These are phyloP conservation scores for Claviceps sp. DNA, from an alignment of 2,329 filamentous ascomycete genomes.

Conservation along the genomic window DNA sequence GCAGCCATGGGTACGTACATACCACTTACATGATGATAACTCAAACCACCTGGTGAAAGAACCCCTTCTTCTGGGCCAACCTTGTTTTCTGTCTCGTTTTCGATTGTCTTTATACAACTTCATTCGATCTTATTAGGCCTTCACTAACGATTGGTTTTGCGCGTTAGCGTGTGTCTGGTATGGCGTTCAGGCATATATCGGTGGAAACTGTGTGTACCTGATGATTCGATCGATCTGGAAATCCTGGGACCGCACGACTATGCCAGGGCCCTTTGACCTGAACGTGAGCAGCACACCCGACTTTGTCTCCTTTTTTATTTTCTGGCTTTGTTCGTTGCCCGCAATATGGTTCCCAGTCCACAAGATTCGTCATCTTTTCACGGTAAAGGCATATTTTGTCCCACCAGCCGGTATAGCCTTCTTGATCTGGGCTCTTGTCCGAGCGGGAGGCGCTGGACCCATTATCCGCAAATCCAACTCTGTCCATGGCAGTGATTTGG, in stretches of 20 bases:
- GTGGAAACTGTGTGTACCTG: conserved; percentile 69
- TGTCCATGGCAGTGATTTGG: conserved; percentile 53
- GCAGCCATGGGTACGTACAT: conserved; percentile 54
- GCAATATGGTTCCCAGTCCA: conserved; percentile 86
- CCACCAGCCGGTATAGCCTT: conserved; percentile 74
- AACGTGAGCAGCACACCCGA: conserved; percentile 58
- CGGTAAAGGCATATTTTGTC: conserved; percentile 75
- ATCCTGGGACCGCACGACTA: conserved; percentile 42
- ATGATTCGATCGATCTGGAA: conserved; percentile 84
- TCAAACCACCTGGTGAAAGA: neutral
- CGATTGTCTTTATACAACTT: no score
- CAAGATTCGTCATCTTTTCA: conserved; percentile 80
- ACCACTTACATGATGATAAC: neutral
- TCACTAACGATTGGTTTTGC: neutral
- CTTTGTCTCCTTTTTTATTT: conserved; percentile 75
- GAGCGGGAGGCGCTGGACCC: conserved; percentile 71
- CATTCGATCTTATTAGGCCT: neutral
- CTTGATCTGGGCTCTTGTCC: conserved; percentile 74
- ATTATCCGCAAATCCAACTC: conserved; percentile 58
- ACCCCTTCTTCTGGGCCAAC: neutral
- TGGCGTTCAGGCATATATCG: conserved; percentile 75
- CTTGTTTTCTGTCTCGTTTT: neutral
- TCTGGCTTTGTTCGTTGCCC: conserved; percentile 68
- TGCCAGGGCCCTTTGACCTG: conserved; percentile 53
- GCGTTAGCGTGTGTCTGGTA: conserved; percentile 65